A percentile compares a stretch with the other conserved stretches of the same genome.
phyloP scores from a whole-genome alignment of 2,329 filamentous ascomycete species.

The Phaeoacremonium minimum region DNA sequence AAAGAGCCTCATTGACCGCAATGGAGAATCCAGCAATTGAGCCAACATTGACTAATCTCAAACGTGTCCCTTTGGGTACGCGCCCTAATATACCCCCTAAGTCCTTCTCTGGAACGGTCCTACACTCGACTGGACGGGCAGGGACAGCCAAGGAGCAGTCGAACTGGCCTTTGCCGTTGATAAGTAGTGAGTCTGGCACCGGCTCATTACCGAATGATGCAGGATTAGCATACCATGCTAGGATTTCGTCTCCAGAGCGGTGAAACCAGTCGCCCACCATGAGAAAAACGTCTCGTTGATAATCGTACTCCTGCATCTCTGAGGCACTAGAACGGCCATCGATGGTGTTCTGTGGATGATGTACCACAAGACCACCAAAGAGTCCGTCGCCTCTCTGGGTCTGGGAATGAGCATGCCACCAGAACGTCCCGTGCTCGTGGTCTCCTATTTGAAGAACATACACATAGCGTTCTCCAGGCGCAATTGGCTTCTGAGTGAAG shows the following conservation, averaged over 20 bases:
- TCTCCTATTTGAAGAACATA: slow-evolving; percentile 8
- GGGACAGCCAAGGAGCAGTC: slow-evolving; percentile 38
- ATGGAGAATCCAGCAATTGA: slow-evolving; percentile 13
- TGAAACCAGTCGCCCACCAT: slow-evolving; percentile 39
- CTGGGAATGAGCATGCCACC: slow-evolving; percentile 42
- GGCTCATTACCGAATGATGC: slow-evolving; percentile 24
- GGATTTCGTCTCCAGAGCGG: slow-evolving; percentile 2
- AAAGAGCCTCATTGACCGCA: slow-evolving; percentile 9
- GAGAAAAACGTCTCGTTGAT: slow-evolving; percentile 34
- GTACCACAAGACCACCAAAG: slow-evolving; percentile 41
- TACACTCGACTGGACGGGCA: slow-evolving; percentile 38
- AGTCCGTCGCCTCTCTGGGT: slow-evolving; percentile 38
- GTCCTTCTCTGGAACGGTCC: slow-evolving; percentile 11
- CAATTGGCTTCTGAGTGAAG: slow-evolving; percentile 6
- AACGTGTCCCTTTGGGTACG: slow-evolving; percentile 10
- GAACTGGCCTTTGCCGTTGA: slow-evolving; percentile 41
- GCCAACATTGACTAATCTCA: slow-evolving; percentile 17
- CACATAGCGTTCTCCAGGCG: not conserved
- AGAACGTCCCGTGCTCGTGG: slow-evolving; percentile 29
- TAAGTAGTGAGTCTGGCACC: slow-evolving; percentile 39
- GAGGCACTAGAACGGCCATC: slow-evolving; percentile 1
- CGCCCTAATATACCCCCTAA: not conserved
- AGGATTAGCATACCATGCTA: not conserved
- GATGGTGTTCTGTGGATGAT: slow-evolving; percentile 26
- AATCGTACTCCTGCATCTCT: slow-evolving; percentile 13